Evolutionary conservation across 441 rosid genomes (phyloP), one percentile per base, ranked within the genome.

Genomic region (Erodium texanum): DNA sequence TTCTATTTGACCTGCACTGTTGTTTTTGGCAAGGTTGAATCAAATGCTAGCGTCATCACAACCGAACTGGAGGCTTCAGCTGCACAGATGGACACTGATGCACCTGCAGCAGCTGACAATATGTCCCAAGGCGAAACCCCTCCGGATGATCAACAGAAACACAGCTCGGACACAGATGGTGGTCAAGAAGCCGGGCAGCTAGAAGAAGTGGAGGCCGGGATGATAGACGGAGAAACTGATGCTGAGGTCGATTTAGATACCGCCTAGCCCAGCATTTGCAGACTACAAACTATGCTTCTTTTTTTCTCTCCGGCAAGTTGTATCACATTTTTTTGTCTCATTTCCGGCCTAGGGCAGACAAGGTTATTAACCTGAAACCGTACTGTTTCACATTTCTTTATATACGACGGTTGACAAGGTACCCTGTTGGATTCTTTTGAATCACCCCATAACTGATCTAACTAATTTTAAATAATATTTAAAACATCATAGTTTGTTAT

Each of bases 171-270:
- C 24, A 78, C 84, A 0, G 92, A 89, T 24, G 79, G 65, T 0
- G 93, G 93, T 66, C 97, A 83, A 73, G 97, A 93, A 70, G 82
- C 88, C 0, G 96, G 93, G n/a, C 95, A 84, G 66, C 66, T 83
- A 24, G 96, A 90, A 1, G 86, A 85, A 73, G 82, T 48, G 2
- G 92, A 85, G 68, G 71, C 78, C 0, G 92, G 85, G 24, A 54
- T 73, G 66, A 68, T 81, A 5, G 91, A 90, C 32, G 79, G 88
- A 6, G 97, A 91, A 81, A 82, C 92, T 1, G 97, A 94, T 68
- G 85, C 88, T 14, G 94, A 89, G 73, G 87, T 72, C 59, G 90
- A 89, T 69, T 73, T 77, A 61, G 87, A 34, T 6, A 34, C 41
- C 41, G 41, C 27, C 24, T 20, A 20, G 24, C 62, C 62, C 20